These are phyloP conservation scores for Jasminum sambac DNA, from an alignment of 257 asterid species.

Conservation along the genomic window DNA sequence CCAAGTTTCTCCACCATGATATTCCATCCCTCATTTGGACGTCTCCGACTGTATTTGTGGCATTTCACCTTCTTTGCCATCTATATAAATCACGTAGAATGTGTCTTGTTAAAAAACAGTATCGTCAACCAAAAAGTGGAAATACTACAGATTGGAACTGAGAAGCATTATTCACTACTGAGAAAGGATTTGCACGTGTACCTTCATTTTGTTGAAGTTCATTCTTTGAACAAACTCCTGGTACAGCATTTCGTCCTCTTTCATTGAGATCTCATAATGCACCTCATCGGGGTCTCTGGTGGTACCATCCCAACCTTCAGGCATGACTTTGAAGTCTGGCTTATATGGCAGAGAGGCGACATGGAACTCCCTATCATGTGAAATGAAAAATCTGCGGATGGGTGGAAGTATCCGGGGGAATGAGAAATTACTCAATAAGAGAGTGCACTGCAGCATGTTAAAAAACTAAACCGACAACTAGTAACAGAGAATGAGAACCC, in stretches of 20 bases:
- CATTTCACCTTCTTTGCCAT: constrained; percentile 65
- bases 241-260: constrained; percentile 88
- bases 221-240: constrained; percentile 78
- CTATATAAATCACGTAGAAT: constrained; percentile 42
- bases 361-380: constrained; percentile 90
- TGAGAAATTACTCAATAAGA: not conserved
- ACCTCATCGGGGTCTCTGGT: constrained; percentile 95
- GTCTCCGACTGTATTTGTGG: constrained; percentile 88
- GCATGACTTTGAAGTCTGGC: constrained; percentile 98
- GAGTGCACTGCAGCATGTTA: constrained; percentile 1
- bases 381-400: constrained; percentile 62
- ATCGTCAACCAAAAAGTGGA: not conserved
- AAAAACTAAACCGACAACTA: not conserved
- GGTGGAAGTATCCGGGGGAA: not conserved
- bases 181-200: constrained; percentile 22
- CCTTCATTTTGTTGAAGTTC: constrained; percentile 90
- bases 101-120: not conserved
- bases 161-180: not conserved
- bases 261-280: constrained; percentile 91
- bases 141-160: not conserved
- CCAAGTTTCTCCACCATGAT: constrained; percentile 88
- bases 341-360: constrained; percentile 89
- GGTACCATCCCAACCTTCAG: constrained; percentile 99
- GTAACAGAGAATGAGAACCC: not conserved
- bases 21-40: constrained; percentile 90